These are phyloP conservation scores for Quercus cerris DNA, from an alignment of 306 rosid genomes.

Conservation along the genomic window DNA sequence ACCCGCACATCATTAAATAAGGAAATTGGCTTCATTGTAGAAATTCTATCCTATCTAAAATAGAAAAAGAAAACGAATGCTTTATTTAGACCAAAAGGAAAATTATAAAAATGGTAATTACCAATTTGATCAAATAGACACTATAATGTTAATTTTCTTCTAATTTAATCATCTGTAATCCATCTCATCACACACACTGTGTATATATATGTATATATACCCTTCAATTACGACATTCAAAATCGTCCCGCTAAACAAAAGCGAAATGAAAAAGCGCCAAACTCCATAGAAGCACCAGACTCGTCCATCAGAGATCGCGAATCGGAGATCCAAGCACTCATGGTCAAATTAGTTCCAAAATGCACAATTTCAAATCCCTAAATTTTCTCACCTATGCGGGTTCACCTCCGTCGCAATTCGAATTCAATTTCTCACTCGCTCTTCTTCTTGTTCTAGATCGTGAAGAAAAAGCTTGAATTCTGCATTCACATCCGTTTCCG, in stretches of 20 bases:
- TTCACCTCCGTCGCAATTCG: background rate
- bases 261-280: conserved; percentile 17
- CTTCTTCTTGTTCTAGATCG: conserved; percentile 5
- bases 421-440: background rate
- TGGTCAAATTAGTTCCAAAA: background rate
- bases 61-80: too few species aligned
- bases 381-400: background rate
- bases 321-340: conserved; percentile 15
- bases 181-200: too few species aligned
- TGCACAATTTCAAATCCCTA: conserved; percentile 1
- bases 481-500: conserved; percentile 9
- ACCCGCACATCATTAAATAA: too few species aligned
- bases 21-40: too few species aligned
- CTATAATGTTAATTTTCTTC: too few species aligned
- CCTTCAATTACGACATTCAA: background rate
- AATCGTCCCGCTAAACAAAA: conserved; percentile 3
- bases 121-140: too few species aligned
- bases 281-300: conserved; percentile 10
- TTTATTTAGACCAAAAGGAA: too few species aligned
- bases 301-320: conserved; percentile 21
- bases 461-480: conserved; percentile 21
- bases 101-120: too few species aligned
- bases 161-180: too few species aligned
- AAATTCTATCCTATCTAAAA: too few species aligned
- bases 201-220: too few species aligned